These are phyloP conservation scores for Collariella sp. DNA, from an alignment of 495 filamentous ascomycete species.

Conservation along the genomic window DNA sequence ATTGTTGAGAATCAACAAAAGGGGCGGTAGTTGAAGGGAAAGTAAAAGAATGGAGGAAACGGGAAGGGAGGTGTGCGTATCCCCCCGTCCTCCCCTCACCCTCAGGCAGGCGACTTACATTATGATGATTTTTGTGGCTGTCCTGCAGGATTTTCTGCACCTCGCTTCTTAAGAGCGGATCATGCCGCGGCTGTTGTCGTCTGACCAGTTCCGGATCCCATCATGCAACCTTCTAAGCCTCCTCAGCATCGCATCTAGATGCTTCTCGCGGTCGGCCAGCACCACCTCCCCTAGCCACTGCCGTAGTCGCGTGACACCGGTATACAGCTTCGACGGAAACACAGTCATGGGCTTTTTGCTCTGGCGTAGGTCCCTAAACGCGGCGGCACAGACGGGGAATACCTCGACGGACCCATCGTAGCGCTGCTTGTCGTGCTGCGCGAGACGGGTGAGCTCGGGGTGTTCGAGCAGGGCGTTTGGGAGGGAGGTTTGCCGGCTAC, in stretches of 20 bases:
- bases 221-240: slow-evolving; percentile 8
- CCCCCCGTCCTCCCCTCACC: neutral
- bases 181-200: slow-evolving; percentile 2
- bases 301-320: slow-evolving; percentile 17
- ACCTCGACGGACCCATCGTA: slow-evolving; percentile 4
- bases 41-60: no score
- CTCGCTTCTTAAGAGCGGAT: neutral
- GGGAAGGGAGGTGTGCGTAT: no score
- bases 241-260: slow-evolving; percentile 12
- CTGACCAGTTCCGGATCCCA: slow-evolving; percentile 14
- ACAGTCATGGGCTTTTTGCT: neutral
- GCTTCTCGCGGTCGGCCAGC: slow-evolving; percentile 9
- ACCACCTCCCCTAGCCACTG: slow-evolving; percentile 17
- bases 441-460: slow-evolving; percentile 4
- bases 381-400: slow-evolving; percentile 11
- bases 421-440: neutral
- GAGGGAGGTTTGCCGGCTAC: slow-evolving; percentile 19
- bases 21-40: neutral
- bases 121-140: neutral
- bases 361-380: slow-evolving; percentile 13
- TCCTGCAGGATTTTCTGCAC: neutral
- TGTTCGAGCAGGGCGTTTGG: slow-evolving; percentile 18
- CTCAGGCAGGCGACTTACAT: neutral
- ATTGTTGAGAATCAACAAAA: neutral
- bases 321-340: slow-evolving; percentile 16